Evolutionary conservation across 768 basidiomycete species (phyloP), one percentile per base, ranked within the genome.

Genomic region (Nidula microcarpa): DNA sequence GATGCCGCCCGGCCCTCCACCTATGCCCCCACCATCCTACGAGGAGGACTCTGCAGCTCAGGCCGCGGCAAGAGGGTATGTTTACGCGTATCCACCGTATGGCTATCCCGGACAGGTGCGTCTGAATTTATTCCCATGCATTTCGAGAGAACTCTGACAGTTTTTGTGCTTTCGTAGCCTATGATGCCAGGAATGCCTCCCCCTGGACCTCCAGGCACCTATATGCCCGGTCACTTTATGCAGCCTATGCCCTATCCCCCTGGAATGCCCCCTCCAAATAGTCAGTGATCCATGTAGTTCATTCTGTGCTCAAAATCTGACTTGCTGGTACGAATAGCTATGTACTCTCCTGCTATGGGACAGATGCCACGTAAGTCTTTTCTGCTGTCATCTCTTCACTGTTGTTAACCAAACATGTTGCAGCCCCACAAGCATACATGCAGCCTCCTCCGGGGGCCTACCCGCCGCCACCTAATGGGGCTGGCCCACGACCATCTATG

Each of bases 121-220:
- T 74, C 9, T 44, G 41, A 43, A 56, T 48, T 34, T 33, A 33
- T 37, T 52, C 23, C 37, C 17, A 36, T 53, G 52, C 50, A 49
- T 49, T n/a, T n/a, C n/a, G n/a, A n/a, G n/a, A n/a, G n/a, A n/a
- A n/a, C n/a, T n/a, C n/a, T n/a, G n/a, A n/a, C n/a, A n/a, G n/a
- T n/a, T n/a, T n/a, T 44, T 45, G 44, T 23, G 44, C 51, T 53
- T 34, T n/a, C n/a, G n/a, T 64, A 88, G 83, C 89, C 80, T 52
- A 91, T 92, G 82, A 91, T 91, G 87, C 86, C 85, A 51, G 88
- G 89, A 47, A 90, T 91, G 85, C 78, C 78, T 7, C 88, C 90
- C 32, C 87, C 86, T 48, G 81, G 77, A 32, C 89, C 89, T 17
- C 90, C 88, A 52, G 87, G 86, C 34, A 77, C 83, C 48, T 93